Evolutionary conservation across 1,139 yeast species (phyloP), one percentile per base, ranked within the genome.

Genomic region (Candida sp.): DNA sequence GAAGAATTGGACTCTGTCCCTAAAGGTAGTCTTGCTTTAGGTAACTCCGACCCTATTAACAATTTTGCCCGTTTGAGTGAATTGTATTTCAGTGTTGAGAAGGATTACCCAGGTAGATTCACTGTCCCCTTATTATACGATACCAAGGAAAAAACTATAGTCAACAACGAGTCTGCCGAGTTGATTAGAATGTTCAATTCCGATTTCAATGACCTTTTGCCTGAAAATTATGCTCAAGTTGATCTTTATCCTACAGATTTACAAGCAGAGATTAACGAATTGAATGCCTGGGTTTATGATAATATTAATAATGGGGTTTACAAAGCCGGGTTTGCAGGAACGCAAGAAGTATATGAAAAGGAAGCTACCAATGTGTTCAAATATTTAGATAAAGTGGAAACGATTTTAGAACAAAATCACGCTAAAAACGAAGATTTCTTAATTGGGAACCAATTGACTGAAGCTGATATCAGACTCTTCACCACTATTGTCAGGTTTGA

Each of bases 101-200:
- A 93, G 3, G 77, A 84, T 33, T 91, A 89, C 62, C 68, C 62
- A 21, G 96, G 95, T 4, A 75, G 97, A 50, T 87, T 80, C 61
- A 91, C 98, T 1, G 98, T 91, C 34, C 98, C 98, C 1, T 87
- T 90, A 2, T 73, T 91, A 54, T 91, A 96, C 95, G 98, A 91
- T 63, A 86, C 79, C 58, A 84, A 90, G 64, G 75, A 77, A 35
- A 69, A 79, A 46, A 87, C 96, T 3, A 87, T 91, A 61, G 98
- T 91, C 46, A 88, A 80, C 70, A 91, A 91, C 61, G 98, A 91
- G 65, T 84, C 95, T 47, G 73, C 93, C 32, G 97, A 91, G 60
- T 87, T 91, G 54, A 81, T 93, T 53, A 79, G 97, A 54, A 87
- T 89, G 70, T 68, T 91, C 52, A 85, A 87, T 62, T 73, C 82